Evolutionary conservation across 768 basidiomycete genomes (phyloP).

Genomic region (Leucocoprinus birnbaumii): DNA sequence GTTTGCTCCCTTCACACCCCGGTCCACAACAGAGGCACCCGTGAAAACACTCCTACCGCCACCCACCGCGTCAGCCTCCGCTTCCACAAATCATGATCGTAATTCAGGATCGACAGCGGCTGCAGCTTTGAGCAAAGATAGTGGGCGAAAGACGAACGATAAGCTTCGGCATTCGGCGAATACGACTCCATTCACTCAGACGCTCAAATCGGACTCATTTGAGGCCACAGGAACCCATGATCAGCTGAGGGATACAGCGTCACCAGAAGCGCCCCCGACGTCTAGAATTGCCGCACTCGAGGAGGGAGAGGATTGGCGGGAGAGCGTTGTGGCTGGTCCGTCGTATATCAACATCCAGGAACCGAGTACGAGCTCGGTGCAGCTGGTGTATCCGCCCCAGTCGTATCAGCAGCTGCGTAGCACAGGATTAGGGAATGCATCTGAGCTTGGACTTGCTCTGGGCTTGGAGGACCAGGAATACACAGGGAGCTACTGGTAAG

Average conservation of each 20-base stretch:
- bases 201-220: slow-evolving; percentile 4
- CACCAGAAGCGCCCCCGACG: not conserved
- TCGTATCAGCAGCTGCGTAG: not conserved
- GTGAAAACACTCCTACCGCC: slow-evolving; percentile 21
- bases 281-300: not conserved
- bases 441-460: slow-evolving; percentile 2
- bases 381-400: slow-evolving; percentile 1
- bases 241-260: slow-evolving; percentile 2
- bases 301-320: slow-evolving; percentile 1
- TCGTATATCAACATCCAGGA: not conserved
- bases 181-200: slow-evolving; percentile 1
- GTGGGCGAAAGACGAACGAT: not conserved
- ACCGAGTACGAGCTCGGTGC: not conserved
- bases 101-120: not conserved
- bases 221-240: slow-evolving; percentile 3
- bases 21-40: slow-evolving; percentile 16
- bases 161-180: not conserved
- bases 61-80: not conserved
- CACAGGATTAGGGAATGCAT: not conserved
- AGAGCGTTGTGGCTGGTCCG: not conserved
- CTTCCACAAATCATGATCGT: slow-evolving; percentile 3
- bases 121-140: not conserved
- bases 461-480: slow-evolving; percentile 9
- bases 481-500: slow-evolving; percentile 16
- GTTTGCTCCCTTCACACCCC: slow-evolving; percentile 24